A percentile compares a stretch with the other conserved stretches of the same genome.
These are phyloP conservation scores for Neurospora tetraspora DNA, from an alignment of 495 filamentous ascomycete species.

Conservation along the genomic window DNA sequence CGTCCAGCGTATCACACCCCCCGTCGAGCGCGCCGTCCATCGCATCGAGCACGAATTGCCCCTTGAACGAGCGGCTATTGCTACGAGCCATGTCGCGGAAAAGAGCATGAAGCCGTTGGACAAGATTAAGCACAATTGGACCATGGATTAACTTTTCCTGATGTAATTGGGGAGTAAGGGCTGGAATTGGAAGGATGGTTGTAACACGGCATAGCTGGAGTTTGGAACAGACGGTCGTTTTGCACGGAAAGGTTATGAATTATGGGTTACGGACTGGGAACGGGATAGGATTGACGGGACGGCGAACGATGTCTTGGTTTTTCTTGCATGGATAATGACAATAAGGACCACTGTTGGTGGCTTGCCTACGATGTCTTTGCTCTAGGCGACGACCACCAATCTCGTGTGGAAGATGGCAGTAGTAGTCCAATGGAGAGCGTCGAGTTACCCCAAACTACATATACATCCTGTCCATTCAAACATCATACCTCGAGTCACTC, in stretches of 20 bases:
- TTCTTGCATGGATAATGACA: not conserved
- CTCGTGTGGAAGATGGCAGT: not conserved
- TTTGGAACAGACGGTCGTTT: not conserved
- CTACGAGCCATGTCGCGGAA: not conserved
- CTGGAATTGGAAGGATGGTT: not conserved
- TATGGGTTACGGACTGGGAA: not conserved
- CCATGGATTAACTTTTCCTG: not conserved
- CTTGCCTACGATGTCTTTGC: not conserved
- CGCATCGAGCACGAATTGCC: conserved; percentile 30
- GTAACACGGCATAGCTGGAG: not conserved
- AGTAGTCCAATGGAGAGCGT: not conserved
- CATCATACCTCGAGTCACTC: not conserved
- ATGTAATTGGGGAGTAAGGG: not conserved
- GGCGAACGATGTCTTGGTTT: not conserved
- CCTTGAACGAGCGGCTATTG: conserved; percentile 31
- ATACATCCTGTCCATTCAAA: not conserved
- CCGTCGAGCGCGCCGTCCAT: conserved; percentile 29
- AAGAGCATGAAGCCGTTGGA: not conserved
- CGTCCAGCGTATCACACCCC: conserved; percentile 32
- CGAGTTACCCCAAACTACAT: not conserved
- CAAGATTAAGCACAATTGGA: not conserved
- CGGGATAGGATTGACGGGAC: not conserved
- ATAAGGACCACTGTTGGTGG: not conserved
- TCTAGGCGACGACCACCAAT: not conserved
- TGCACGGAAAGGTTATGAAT: not conserved